phyloP scores from a whole-genome alignment of 73 alveolate species.

The Diophrys appendiculata region DNA sequence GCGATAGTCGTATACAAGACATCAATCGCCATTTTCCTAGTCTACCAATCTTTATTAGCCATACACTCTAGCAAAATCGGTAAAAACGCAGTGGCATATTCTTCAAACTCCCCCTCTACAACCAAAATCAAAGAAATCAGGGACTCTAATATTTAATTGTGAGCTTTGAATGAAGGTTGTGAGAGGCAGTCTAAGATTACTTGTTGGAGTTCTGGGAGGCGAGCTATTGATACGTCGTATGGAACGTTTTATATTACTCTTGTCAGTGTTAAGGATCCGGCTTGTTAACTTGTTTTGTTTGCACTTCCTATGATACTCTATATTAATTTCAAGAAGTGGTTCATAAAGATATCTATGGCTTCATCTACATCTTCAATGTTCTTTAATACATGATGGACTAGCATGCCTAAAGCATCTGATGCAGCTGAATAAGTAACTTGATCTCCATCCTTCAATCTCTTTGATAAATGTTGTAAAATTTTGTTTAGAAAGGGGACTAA shows the following conservation, averaged over 20 bases:
- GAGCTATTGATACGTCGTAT: no score
- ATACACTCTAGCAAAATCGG: conserved; percentile 81
- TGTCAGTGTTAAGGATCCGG: no score
- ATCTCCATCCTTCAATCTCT: conserved; percentile 64
- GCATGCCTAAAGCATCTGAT: conserved; percentile 44
- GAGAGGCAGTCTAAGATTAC: no score
- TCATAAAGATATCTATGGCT: conserved; percentile 3
- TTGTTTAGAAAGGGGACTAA: conserved; percentile 63
- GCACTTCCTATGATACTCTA: no score
- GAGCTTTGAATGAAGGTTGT: no score
- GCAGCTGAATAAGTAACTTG: conserved; percentile 28
- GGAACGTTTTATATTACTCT: no score
- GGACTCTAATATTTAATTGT: conserved; percentile 77
- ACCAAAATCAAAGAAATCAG: conserved; percentile 78
- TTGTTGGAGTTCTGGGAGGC: no score
- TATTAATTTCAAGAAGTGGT: no score
- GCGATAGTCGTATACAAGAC: conserved; percentile 89
- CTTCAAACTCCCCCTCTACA: conserved; percentile 85
- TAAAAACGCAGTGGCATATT: conserved; percentile 72
- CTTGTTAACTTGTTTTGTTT: no score
- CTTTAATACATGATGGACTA: conserved; percentile 52
- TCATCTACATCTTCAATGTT: conserved; percentile 18
- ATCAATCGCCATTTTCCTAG: conserved; percentile 85
- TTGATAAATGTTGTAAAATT: conserved; percentile 32
- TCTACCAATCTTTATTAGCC: conserved; percentile 82